Percentiles rank a stretch among this genome's conserved stretches.
phyloP scores from a whole-genome alignment of 176 grass and related monocot species.

The Oryza longistaminata region DNA sequence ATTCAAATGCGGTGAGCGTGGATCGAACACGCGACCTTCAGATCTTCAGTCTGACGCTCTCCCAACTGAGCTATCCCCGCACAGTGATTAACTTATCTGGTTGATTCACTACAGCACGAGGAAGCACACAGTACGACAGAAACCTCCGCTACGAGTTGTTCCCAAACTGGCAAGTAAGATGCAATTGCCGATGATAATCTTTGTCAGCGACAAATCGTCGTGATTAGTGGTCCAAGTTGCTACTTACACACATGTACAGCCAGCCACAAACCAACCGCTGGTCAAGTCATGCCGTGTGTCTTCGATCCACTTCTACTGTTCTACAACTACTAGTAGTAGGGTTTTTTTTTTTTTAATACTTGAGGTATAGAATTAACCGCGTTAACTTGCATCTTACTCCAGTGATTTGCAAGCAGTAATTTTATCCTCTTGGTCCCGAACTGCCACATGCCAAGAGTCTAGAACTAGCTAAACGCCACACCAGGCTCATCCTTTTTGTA shows the following conservation, averaged over 20 bases:
- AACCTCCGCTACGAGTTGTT: no score
- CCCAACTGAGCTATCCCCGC: constrained; percentile 83
- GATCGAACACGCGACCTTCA: constrained; percentile 81
- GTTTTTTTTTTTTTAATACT: neutral
- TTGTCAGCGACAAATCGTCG: neutral
- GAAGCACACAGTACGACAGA: no score
- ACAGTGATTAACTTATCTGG: no score
- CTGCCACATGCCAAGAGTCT: neutral
- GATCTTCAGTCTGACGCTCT: constrained; percentile 85
- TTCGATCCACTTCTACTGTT: neutral
- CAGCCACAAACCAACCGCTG: neutral
- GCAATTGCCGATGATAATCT: neutral
- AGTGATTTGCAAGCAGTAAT: neutral
- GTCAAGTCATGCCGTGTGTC: neutral
- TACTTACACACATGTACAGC: neutral
- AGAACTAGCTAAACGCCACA: neutral
- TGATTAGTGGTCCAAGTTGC: neutral
- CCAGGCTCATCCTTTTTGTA: no score
- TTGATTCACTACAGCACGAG: accelerated
- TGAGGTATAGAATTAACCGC: neutral
- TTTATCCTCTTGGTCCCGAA: neutral
- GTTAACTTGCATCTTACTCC: neutral
- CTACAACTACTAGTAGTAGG: neutral
- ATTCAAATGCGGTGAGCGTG: constrained; percentile 38
- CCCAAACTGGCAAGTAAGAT: neutral